Base-by-base conservation (phyloP, 176 grass and related monocot genomes). In the Guadua angustifolia region DNA sequence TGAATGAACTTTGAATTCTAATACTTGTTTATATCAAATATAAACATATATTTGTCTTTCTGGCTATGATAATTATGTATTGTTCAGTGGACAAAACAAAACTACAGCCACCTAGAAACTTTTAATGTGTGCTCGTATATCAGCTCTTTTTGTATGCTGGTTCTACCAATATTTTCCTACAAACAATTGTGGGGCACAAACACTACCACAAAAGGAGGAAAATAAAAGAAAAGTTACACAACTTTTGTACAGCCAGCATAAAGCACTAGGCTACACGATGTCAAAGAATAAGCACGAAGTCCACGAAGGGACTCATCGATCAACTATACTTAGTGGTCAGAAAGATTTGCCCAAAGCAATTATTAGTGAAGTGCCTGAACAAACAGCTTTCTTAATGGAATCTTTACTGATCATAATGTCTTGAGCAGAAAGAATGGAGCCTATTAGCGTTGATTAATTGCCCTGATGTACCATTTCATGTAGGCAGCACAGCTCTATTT, bases 381-480 rank as follows among this genome's bases (percentile, higher is more conserved):
- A 84, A 66, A 67, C 29, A 25, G 38, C 50, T 74, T 66, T 49
- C 59, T 58, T 32, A 84, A 51, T 79, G 69, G 60, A 85, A 81
- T 75, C 16, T 76, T 16, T 8, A 43, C 33, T 24, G 24, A 22
- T 32, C 35, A 26, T 60, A 72, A 71, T 82, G 51, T 17, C 40
- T 76, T 85, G 5, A 70, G 82, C 77, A 75, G 88, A 85, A 89
- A 81, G 35, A 65, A 80, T 69, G 82, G 55, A 81, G 70, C 62
- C 77, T 85, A 69, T 69, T 19, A 70, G 52, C 52, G 53, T 42
- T 61, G 52, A 71, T 43, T 68, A 46, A 63, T 89, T 75, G 82
- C 75, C 43, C 82, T 75, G 16, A 58, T 79, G 38, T 66, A 74
- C 60, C 51, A 69, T 12, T 76, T 40, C 49, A 50, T 78, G n/a